Evolutionary conservation across 2,329 filamentous ascomycete species (phyloP).

Genomic region (Ceratocystis alfenasii): DNA sequence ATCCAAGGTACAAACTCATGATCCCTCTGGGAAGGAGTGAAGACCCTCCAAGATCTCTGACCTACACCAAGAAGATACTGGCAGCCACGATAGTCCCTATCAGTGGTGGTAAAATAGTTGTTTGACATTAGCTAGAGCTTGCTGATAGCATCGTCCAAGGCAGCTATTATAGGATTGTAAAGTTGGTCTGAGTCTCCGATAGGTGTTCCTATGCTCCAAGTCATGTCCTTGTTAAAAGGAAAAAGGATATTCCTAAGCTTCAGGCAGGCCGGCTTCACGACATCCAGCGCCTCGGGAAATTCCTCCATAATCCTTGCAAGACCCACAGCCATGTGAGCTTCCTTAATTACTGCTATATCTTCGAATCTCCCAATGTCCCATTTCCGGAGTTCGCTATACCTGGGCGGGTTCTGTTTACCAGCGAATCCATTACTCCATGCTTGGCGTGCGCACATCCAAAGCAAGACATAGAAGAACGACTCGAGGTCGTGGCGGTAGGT

Average conservation of each 20-base stretch:
- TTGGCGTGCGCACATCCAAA: not conserved
- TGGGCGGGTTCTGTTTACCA: not conserved
- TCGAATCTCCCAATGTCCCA: not conserved
- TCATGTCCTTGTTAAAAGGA: no score
- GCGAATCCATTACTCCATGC: not conserved
- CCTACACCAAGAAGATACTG: no score
- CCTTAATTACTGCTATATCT: rapidly evolving
- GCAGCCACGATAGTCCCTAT: no score
- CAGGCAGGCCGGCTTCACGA: no score
- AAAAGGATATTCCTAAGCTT: not conserved
- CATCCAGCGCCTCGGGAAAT: no score
- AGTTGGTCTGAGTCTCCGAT: not conserved
- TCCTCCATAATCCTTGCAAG: no score
- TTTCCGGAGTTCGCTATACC: not conserved
- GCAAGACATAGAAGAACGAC: not conserved
- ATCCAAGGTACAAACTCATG: no score
- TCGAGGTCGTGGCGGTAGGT: not conserved
- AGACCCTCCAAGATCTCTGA: no score
- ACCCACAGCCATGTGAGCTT: no score
- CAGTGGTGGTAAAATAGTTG: no score
- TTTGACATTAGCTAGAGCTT: not conserved
- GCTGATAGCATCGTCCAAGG: not conserved
- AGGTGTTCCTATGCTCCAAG: not conserved
- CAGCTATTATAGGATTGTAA: not conserved
- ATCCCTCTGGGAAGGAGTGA: no score